These are phyloP conservation scores for Acanthochlamys bracteata DNA, from an alignment of 106 monocot species.

Conservation along the genomic window DNA sequence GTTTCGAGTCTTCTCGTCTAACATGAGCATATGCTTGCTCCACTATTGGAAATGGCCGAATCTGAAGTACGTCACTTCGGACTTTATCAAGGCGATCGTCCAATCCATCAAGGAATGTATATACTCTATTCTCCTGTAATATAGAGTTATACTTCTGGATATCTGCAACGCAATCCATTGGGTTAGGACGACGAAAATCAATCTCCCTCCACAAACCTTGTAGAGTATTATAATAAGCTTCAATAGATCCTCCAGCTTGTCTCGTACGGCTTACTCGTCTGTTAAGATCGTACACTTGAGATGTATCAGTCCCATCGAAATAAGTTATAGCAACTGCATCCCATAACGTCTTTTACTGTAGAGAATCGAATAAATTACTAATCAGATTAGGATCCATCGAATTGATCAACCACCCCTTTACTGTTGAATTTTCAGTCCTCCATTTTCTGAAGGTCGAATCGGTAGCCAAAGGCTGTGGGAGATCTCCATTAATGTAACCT, in stretches of 20 bases:
- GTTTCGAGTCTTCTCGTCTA: background rate
- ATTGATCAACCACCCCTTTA: background rate
- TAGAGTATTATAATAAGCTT: slow-evolving; percentile 7
- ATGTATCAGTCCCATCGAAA: background rate
- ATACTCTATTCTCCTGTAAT: background rate
- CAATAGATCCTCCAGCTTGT: slow-evolving; percentile 12
- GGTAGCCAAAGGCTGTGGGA: background rate
- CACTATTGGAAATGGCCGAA: background rate
- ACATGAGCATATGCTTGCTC: background rate
- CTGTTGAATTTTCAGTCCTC: background rate
- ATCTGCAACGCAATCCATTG: background rate
- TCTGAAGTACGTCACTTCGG: background rate
- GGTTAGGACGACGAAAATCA: slow-evolving; percentile 9
- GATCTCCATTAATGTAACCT: background rate
- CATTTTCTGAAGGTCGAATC: background rate
- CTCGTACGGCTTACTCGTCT: background rate
- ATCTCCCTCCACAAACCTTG: slow-evolving; percentile 16
- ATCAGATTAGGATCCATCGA: background rate
- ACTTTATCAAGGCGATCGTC: background rate
- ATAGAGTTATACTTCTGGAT: background rate
- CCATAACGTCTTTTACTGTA: background rate
- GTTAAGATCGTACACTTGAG: background rate
- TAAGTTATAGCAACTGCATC: background rate
- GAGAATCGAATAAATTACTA: background rate
- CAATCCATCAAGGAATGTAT: background rate